Conservation (phyloP, 2,329 filamentous ascomycete genomes). For the Phialophora tarda region DNA sequence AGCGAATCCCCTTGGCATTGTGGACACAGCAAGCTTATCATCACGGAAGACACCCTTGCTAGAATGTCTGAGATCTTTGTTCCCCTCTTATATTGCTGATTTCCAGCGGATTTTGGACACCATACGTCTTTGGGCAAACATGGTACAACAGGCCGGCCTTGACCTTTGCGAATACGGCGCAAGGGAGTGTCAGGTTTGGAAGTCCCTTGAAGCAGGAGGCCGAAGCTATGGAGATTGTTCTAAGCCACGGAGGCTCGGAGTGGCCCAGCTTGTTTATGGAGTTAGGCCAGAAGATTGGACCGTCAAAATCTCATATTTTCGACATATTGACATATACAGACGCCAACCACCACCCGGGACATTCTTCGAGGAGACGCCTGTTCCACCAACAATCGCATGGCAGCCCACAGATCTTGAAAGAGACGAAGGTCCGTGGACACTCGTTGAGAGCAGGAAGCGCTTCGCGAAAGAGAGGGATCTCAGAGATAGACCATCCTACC, state of each 20-base stretch:
- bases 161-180: constrained; percentile 11
- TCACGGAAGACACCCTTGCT: too few species aligned
- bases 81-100: too few species aligned
- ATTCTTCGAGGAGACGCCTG: not conserved
- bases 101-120: not conserved
- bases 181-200: constrained; percentile 15
- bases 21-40: too few species aligned
- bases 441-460: not conserved
- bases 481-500: not conserved
- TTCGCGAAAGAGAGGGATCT: not conserved
- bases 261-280: constrained; percentile 13
- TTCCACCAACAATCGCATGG: not conserved
- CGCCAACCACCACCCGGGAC: not conserved
- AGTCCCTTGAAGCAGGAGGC: not conserved
- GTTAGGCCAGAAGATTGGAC: constrained; percentile 20
- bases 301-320: not conserved
- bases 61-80: too few species aligned
- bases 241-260: too few species aligned
- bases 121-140: not conserved
- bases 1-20: not conserved
- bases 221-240: too few species aligned
- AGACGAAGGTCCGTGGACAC: constrained; percentile 2
- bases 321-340: constrained; percentile 9
- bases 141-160: not conserved
- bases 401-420: not conserved